Evolutionary conservation across 345 rosid genomes (phyloP), one percentile per base, ranked within the genome.

Genomic region (Salix udensis): DNA sequence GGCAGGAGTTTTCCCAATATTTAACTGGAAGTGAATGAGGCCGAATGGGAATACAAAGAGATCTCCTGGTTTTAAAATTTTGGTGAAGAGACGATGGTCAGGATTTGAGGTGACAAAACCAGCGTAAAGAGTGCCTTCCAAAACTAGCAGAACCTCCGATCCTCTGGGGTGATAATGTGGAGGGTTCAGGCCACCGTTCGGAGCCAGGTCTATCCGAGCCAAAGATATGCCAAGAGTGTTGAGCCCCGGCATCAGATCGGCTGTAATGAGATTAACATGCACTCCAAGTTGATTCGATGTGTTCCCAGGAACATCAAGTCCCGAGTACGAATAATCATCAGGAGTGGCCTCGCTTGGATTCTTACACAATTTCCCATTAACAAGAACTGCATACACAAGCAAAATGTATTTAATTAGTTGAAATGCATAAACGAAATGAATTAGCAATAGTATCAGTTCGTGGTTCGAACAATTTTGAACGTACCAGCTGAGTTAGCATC

Each of bases 81-180:
- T 79, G 69, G 53, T 14, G 19, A 65, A 21, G 26, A 77, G 55
- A 34, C 66, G 75, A 19, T 71, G 65, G 8, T 68, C 71, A 0
- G 80, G 80, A 50, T 71, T 71, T 6, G 80, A 62, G 8, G 80
- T 77, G 6, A 77, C 75, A 18, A 77, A 77, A 0, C 80, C 80
- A 46, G 64, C 74, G 1, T 73, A 68, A 15, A 68, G 52, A 1
- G 39, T 23, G 12, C 82, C 82, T 13, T 79, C 70, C 5, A 58
- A 12, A 50, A 67, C 74, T 7, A 60, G 0, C 4, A 79, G 74
- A 60, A 79, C 69, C 50, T 79, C 77, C 6, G 77, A 40, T 68
- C 60, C 82, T 3, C 77, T 73, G 10, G 82, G 82, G 36, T 79
- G 82, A 26, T n/a, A 48, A 26, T 77, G 80, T 14, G 75, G 80